Evolutionary conservation across 2,329 filamentous ascomycete genomes (phyloP), one percentile per base, ranked within the genome.

Genomic region (Colletotrichum orbiculare): DNA sequence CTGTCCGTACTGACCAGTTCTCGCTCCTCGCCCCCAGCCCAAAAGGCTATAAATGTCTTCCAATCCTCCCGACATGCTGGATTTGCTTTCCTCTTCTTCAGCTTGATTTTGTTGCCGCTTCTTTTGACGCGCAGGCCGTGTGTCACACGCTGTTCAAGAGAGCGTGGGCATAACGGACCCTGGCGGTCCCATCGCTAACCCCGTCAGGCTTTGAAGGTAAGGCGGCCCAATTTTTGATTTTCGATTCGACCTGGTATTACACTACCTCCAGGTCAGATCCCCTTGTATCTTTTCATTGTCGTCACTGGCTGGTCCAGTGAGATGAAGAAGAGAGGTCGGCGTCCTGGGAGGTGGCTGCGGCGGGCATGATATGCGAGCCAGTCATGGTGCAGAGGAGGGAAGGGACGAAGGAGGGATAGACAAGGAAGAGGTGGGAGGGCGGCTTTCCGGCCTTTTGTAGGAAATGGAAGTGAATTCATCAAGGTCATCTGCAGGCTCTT

Each of bases 311-410:
- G 45, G 45, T 47, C 45, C 45, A 47, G 45, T 47, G 45, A 47
- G 45, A 47, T 47, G 45, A 47, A 47, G 45, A 47, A 47, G 45
- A 47, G 17, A 47, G 15, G 45, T 47, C 45, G 45, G 45, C 15
- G 45, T 47, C 45, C 34, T 17, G 45, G 17, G 45, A 47, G n/a
- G 34, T 47, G 7, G 8, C n/a, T 47, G 45, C 17, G 45, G 45
- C 33, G 45, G 45, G 45, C 45, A 34, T 47, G 17, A 15, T 15
- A 25, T 33, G 45, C 45, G 17, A 47, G 13, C 45, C 45, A 47
- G 45, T 47, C 45, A 25, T 33, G 45, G n/a, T 47, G 17, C 45
- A 10, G 3, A 13, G 38, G 38, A 47, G 45, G 15, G 45, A 25
- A 47, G 45, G 45, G 45, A 47, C 4, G 45, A 47, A 47, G 45